Percentiles rank a stretch among this genome's conserved stretches.
Conservation (phyloP, 2,329 filamentous ascomycete species). For the Chaetomiaceae sp. region DNA sequence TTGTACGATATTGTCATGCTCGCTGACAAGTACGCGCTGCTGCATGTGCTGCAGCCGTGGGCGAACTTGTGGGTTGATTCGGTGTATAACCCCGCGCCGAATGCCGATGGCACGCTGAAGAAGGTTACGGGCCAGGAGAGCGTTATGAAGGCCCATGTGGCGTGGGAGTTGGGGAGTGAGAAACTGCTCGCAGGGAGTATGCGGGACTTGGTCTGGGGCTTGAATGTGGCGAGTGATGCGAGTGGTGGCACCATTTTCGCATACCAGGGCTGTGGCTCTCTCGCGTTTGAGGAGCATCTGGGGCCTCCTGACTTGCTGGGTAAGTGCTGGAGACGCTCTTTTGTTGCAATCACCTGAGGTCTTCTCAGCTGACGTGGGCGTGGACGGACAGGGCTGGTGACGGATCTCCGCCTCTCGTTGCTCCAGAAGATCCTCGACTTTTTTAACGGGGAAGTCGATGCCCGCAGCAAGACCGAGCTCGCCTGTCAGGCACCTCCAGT, state of each 20-base stretch:
- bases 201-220: neutral
- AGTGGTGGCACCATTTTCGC: too few species aligned
- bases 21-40: constrained; percentile 5
- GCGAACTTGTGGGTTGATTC: neutral
- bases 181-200: neutral
- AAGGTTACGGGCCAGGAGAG: too few species aligned
- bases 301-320: neutral
- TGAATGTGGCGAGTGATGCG: too few species aligned
- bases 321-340: neutral
- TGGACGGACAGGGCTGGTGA: neutral
- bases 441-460: neutral
- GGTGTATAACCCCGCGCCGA: too few species aligned
- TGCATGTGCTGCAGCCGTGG: neutral
- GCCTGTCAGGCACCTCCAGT: too few species aligned
- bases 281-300: neutral
- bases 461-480: too few species aligned
- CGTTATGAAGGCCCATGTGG: neutral
- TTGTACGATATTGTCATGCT: neutral
- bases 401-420: neutral
- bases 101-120: too few species aligned
- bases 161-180: neutral
- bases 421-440: neutral
- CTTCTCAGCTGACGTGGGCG: too few species aligned
- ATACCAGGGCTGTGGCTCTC: too few species aligned
- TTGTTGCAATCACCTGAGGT: too few species aligned